phyloP scores from a whole-genome alignment of 73 alveolate species.

The Paramecium caudatum region DNA sequence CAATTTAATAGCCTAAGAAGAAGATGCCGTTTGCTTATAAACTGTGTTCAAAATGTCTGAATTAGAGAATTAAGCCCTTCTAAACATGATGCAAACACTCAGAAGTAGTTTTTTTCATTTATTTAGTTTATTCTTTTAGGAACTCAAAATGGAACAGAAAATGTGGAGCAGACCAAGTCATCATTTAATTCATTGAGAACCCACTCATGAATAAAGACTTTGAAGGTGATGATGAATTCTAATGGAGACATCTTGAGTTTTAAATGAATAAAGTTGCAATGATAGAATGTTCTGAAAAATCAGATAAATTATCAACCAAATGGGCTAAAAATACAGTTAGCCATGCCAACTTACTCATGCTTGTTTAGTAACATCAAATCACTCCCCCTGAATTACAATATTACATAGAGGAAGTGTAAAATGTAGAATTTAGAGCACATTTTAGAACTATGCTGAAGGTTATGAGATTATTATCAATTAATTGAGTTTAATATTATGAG shows the following conservation, averaged over 20 bases:
- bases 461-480: constrained; percentile 39
- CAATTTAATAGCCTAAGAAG: constrained; percentile 40
- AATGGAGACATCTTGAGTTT: constrained; percentile 29
- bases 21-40: constrained; percentile 57
- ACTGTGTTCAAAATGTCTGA: not conserved
- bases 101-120: constrained; percentile 5
- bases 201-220: not conserved
- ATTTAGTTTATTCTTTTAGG: not conserved
- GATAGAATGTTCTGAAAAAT: not conserved
- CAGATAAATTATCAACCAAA: not conserved
- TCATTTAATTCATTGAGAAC: constrained; percentile 18
- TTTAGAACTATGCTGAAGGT: constrained; percentile 32
- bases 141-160: constrained; percentile 26
- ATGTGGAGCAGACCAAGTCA: constrained; percentile 20
- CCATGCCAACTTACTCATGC: constrained; percentile 29
- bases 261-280: constrained; percentile 46
- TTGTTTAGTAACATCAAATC: constrained; percentile 3
- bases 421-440: not conserved
- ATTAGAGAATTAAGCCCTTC: constrained; percentile 45
- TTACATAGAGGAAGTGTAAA: not conserved
- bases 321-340: constrained; percentile 50
- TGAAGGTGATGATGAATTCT: constrained; percentile 49
- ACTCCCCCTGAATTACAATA: constrained; percentile 25
- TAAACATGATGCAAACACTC: constrained; percentile 31
- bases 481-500: constrained; percentile 66